A percentile compares a stretch with the other conserved stretches of the same genome.
phyloP scores from a whole-genome alignment of 306 rosid genomes.

The Rosa multiflora region DNA sequence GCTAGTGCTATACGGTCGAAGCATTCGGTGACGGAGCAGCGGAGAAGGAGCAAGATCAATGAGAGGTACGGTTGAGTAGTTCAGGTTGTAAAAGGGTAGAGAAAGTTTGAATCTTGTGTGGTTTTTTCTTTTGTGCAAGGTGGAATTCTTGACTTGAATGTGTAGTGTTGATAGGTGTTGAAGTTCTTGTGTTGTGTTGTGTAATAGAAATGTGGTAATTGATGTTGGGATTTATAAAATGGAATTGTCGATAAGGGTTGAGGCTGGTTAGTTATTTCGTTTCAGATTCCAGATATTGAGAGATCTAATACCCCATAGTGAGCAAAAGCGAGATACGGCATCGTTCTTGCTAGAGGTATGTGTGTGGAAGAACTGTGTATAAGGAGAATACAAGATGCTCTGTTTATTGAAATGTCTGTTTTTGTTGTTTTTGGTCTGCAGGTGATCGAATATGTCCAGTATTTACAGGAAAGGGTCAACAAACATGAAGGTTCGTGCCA shows the following conservation, averaged over 20 bases:
- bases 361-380: slow-evolving; percentile 4
- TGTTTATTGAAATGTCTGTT: background rate
- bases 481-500: slow-evolving; percentile 86
- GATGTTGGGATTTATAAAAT: slow-evolving; percentile 7
- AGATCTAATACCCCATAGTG: slow-evolving; percentile 96
- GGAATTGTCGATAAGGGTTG: slow-evolving; percentile 22
- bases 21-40: slow-evolving; percentile 98
- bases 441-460: slow-evolving; percentile 96
- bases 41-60: slow-evolving; percentile 98
- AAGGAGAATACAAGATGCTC: background rate
- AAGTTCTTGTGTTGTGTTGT: background rate
- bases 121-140: slow-evolving; percentile 8
- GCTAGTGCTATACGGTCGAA: slow-evolving; percentile 81
- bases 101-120: slow-evolving; percentile 16
- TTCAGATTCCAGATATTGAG: slow-evolving; percentile 96
- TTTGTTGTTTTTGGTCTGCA: slow-evolving; percentile 28
- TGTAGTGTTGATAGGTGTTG: background rate
- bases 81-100: background rate
- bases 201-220: slow-evolving; percentile 7
- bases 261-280: slow-evolving; percentile 26
- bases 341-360: slow-evolving; percentile 92
- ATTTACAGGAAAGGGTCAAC: slow-evolving; percentile 82
- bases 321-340: slow-evolving; percentile 95
- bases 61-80: slow-evolving; percentile 67
- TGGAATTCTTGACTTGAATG: background rate